A percentile compares a stretch with the other conserved stretches of the same genome.
Conservation (phyloP, 2,329 filamentous ascomycete species). For the Phaeosphaeriaceae sp. region DNA sequence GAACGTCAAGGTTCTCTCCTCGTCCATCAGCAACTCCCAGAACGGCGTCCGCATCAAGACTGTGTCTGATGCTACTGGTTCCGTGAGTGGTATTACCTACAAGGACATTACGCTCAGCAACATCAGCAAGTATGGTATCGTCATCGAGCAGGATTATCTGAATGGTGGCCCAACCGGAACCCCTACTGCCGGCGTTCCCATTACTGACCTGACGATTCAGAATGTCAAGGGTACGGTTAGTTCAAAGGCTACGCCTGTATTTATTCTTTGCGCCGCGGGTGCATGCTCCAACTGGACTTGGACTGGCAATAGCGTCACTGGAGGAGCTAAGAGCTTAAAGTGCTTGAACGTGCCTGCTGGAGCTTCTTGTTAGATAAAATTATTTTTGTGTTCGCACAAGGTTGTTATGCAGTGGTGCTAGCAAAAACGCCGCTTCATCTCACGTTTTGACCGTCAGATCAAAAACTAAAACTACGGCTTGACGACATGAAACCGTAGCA, state of each 20-base stretch:
- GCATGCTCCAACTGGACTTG: slow-evolving; percentile 63
- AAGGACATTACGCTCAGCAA: slow-evolving; percentile 54
- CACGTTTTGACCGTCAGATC: too few relatives aligned
- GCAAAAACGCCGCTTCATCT: too few relatives aligned
- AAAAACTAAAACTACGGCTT: too few relatives aligned
- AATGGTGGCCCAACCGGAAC: slow-evolving; percentile 53
- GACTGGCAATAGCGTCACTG: slow-evolving; percentile 50
- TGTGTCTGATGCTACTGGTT: slow-evolving; percentile 58
- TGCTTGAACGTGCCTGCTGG: slow-evolving; percentile 46
- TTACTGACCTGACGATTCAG: slow-evolving; percentile 52
- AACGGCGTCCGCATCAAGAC: slow-evolving; percentile 68
- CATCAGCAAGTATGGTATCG: slow-evolving; percentile 59
- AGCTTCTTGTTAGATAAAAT: slow-evolving; percentile 39
- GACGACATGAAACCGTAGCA: slow-evolving; percentile 12
- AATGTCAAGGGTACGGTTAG: slow-evolving; percentile 51
- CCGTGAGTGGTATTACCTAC: slow-evolving; percentile 57
- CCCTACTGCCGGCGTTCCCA: slow-evolving; percentile 56
- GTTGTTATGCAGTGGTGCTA: too few relatives aligned
- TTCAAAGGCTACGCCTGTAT: slow-evolving; percentile 50
- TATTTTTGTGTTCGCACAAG: too few relatives aligned
- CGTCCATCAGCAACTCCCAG: slow-evolving; percentile 57
- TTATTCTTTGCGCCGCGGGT: slow-evolving; percentile 63
- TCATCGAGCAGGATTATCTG: slow-evolving; percentile 60
- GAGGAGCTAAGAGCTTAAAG: slow-evolving; percentile 46
- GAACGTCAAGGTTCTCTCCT: slow-evolving; percentile 59